Base-by-base conservation (phyloP, 1,139 yeast species). In the Yamadazyma trypodendri region DNA sequence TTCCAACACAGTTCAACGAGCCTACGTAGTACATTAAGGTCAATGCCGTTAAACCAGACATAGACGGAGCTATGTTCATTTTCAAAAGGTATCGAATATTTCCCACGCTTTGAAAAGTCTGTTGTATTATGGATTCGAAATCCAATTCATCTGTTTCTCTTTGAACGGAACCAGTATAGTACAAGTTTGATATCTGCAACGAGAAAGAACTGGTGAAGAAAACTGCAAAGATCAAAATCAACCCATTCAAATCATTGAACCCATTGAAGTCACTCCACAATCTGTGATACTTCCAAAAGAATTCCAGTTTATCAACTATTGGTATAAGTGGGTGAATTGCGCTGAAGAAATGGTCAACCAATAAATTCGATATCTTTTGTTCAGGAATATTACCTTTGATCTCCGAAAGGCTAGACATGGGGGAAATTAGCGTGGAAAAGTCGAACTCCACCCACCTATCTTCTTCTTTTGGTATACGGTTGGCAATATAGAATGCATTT, bases 11-110 rank as follows among this genome's bases (percentile, higher is more conserved):
- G 17, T 30, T 30, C 17, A 30, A 21, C 6, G 33, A 30, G 8
- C 33, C 33, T 16, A 30, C 33, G 20, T 30, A 30, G 23, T 30
- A 30, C 33, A 30, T 30, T 13, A 30, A 30, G 5, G 33, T 30
- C 33, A 30, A 30, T 4, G 33, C 24, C 11, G 23, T 21, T n/a
- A 30, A 21, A 4, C 33, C 33, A 8, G 33, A 30, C 23, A 30
- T 30, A 3, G 33, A 30, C 6, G 33, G 33, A 8, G 33, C 21
- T 10, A 21, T 10, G 16, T 30, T 30, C 33, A 30, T 30, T 21
- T 15, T 6, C 8, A 13, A n/a, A 7, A 30, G 17, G 13, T 30
- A 30, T 13, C 24, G 18, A 12, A 30, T 6, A 21, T 30, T 30
- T 15, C 33, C 33, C 6, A 30, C 23, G 21, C 25, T 10, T 16